Percentiles rank a stretch among this genome's conserved stretches.
Evolutionary conservation across 805 yeast species (phyloP).

Genomic region (Saturnispora gosingensis): DNA sequence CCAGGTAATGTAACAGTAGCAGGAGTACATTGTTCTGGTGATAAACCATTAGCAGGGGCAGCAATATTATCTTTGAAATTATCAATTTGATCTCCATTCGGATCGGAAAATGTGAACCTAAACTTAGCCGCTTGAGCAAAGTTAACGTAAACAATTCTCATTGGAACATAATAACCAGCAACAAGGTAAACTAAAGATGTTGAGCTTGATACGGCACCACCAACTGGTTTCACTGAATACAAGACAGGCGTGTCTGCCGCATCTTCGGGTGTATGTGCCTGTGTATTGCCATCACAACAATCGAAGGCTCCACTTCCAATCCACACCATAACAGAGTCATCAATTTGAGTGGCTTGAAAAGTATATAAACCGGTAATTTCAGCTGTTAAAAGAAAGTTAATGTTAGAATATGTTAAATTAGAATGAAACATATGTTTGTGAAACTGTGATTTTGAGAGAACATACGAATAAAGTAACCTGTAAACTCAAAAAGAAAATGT

Average conservation of each 20-base stretch:
- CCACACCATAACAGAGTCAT: slow-evolving; percentile 27
- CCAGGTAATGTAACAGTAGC: neutral
- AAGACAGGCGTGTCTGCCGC: slow-evolving; percentile 5
- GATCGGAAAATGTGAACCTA: slow-evolving; percentile 9
- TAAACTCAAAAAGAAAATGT: slow-evolving; percentile 10
- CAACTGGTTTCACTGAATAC: slow-evolving; percentile 1
- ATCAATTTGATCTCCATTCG: slow-evolving; percentile 4
- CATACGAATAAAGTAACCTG: slow-evolving; percentile 15
- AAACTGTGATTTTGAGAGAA: too few species aligned
- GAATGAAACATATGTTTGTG: too few species aligned
- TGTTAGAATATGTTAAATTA: neutral
- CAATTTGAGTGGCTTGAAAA: slow-evolving; percentile 18
- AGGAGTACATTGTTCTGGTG: neutral
- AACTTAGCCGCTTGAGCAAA: slow-evolving; percentile 6
- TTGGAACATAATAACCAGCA: slow-evolving; percentile 13
- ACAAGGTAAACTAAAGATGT: slow-evolving; percentile 6
- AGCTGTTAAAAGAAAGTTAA: slow-evolving; percentile 8
- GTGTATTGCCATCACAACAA: slow-evolving; percentile 23
- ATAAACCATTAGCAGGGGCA: neutral
- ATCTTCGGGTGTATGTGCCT: neutral
- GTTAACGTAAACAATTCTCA: slow-evolving; percentile 15
- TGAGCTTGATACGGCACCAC: neutral
- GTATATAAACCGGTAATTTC: slow-evolving; percentile 23
- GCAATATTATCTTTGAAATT: neutral
- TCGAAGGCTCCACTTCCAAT: slow-evolving; percentile 27